Percentiles rank a stretch among this genome's conserved stretches.
phyloP scores from a whole-genome alignment of 257 asterid species.

The Solanum chilense region DNA sequence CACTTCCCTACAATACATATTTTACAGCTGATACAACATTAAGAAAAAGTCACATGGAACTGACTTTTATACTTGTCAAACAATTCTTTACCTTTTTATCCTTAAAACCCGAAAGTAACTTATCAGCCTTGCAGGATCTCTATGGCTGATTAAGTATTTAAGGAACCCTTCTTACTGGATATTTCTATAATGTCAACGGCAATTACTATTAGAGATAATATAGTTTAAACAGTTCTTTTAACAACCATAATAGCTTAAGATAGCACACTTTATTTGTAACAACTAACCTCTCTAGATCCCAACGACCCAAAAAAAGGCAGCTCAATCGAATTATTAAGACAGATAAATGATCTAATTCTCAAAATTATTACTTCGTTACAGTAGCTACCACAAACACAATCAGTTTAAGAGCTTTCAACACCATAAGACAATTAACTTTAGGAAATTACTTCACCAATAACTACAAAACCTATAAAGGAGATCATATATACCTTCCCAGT shows the following conservation, averaged over 20 bases:
- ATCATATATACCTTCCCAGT: conserved; percentile 43
- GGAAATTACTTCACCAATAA: background rate
- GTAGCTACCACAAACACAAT: background rate
- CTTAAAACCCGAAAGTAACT: background rate
- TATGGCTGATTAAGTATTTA: background rate
- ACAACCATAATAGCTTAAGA: background rate
- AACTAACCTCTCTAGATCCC: background rate
- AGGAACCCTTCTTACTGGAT: background rate
- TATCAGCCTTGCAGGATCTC: background rate
- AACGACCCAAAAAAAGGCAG: background rate
- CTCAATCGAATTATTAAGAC: background rate
- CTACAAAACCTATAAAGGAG: background rate
- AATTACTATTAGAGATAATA: background rate
- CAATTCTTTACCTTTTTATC: background rate
- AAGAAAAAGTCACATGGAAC: background rate
- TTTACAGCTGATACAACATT: background rate
- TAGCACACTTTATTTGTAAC: background rate
- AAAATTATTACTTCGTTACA: background rate
- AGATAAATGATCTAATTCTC: background rate
- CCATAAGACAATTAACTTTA: background rate
- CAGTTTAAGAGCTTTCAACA: background rate
- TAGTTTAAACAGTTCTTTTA: background rate
- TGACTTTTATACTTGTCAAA: background rate
- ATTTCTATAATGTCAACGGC: background rate
- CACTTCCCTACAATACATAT: background rate